phyloP scores from a whole-genome alignment of 441 rosid species.

The Aleurites moluccanus region DNA sequence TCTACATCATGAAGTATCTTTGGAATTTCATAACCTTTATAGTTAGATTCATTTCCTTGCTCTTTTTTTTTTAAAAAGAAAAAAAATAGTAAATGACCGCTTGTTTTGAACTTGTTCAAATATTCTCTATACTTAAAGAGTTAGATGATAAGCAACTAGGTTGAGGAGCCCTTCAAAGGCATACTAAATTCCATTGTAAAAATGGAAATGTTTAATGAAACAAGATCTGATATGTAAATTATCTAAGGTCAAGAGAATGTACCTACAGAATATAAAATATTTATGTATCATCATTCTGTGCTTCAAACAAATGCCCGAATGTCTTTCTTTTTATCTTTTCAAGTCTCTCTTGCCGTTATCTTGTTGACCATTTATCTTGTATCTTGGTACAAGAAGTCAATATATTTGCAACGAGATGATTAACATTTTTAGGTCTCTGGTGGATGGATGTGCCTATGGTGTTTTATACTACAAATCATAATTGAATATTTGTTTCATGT shows the following conservation, averaged over 20 bases:
- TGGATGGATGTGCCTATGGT: not conserved
- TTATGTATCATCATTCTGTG: not conserved
- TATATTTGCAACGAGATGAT: not conserved
- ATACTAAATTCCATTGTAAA: too few relatives aligned
- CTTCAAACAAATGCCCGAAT: not conserved
- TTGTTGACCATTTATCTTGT: not conserved
- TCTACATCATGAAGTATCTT: not conserved
- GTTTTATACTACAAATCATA: not conserved
- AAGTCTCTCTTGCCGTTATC: not conserved
- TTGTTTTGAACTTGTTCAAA: not conserved
- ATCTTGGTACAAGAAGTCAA: not conserved
- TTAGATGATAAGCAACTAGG: not conserved
- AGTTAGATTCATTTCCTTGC: not conserved
- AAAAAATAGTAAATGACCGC: not conserved
- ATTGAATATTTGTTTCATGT: slow-evolving; percentile 12
- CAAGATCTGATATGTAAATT: not conserved
- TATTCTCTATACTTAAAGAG: not conserved
- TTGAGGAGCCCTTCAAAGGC: not conserved
- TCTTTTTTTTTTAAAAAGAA: not conserved
- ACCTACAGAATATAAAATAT: not conserved
- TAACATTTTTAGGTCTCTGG: not conserved
- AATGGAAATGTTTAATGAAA: not conserved
- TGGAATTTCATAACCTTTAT: not conserved
- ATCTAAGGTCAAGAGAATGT: not conserved
- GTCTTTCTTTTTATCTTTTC: not conserved